A percentile compares a stretch with the other conserved stretches of the same genome.
Evolutionary conservation across 2,329 filamentous ascomycete genomes (phyloP).

Genomic region (Colletotrichum lupini): DNA sequence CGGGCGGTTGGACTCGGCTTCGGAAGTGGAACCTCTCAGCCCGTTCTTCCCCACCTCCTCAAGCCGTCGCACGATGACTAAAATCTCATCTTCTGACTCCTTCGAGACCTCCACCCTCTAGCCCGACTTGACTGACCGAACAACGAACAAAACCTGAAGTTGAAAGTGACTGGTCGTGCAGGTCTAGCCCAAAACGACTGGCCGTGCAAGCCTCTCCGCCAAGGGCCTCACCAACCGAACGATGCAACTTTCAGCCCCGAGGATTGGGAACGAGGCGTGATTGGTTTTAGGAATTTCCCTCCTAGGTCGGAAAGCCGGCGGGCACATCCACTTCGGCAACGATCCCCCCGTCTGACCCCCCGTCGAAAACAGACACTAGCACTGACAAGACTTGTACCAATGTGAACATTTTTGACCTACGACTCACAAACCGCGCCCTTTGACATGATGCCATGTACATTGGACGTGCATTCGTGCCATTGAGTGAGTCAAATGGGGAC

Average conservation of each 20-base stretch:
- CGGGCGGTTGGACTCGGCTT: background rate
- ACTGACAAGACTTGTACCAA: conserved; percentile 1
- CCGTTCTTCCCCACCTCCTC: background rate
- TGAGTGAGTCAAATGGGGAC: background rate
- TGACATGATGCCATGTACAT: conserved; percentile 26
- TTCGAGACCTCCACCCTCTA: background rate
- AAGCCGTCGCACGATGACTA: background rate
- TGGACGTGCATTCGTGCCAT: background rate
- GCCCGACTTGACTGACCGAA: conserved; percentile 21
- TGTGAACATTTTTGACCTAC: background rate
- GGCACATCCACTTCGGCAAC: conserved; percentile 9
- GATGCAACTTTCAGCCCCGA: background rate
- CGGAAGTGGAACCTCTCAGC: background rate
- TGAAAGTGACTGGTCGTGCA: background rate
- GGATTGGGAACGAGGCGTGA: background rate
- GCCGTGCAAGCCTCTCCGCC: background rate
- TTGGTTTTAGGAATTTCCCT: conserved; percentile 1
- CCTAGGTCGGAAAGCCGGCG: background rate
- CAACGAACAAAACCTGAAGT: background rate
- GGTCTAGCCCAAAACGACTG: conserved; percentile 2
- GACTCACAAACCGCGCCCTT: conserved; percentile 21
- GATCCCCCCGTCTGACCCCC: conserved; percentile 19
- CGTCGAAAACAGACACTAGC: conserved; percentile 3
- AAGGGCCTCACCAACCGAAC: conserved; percentile 12
- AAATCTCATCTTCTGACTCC: background rate